Conservation (phyloP, 2,329 filamentous ascomycete species). For the Talaromyces atroroseus region DNA sequence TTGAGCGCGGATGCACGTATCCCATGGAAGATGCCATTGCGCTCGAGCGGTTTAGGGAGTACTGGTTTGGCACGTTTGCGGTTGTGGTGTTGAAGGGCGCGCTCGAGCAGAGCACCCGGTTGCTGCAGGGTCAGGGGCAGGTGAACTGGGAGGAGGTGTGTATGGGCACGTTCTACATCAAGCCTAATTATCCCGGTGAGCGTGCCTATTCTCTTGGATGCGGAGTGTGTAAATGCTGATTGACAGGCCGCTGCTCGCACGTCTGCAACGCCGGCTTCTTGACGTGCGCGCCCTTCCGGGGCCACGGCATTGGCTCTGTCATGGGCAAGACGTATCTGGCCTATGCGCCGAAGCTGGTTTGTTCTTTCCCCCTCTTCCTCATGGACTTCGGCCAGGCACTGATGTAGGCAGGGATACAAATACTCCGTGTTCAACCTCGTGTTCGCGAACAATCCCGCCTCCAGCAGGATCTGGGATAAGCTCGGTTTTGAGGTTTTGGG, state of each 20-base stretch:
- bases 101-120: background rate
- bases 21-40: constrained; percentile 33
- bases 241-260: constrained; percentile 33
- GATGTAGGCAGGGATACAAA: constrained; percentile 29
- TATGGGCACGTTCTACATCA: constrained; percentile 38
- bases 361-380: background rate
- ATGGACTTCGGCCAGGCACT: background rate
- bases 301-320: constrained; percentile 29
- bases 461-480: constrained; percentile 35
- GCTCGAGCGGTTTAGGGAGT: constrained; percentile 27
- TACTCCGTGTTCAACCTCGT: constrained; percentile 40
- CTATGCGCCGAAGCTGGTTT: constrained; percentile 33
- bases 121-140: background rate
- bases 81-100: constrained; percentile 26
- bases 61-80: constrained; percentile 37
- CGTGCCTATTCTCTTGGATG: too few relatives aligned
- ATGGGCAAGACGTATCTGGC: constrained; percentile 35
- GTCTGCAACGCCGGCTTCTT: constrained; percentile 36
- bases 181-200: constrained; percentile 40
- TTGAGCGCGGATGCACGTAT: constrained; percentile 32
- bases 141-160: constrained; percentile 32
- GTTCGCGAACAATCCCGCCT: constrained; percentile 36
- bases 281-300: constrained; percentile 27
- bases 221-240: too few relatives aligned
- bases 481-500: constrained; percentile 35